Evolutionary conservation across 2,329 filamentous ascomycete species (phyloP).

Genomic region (Diaporthe sp.): DNA sequence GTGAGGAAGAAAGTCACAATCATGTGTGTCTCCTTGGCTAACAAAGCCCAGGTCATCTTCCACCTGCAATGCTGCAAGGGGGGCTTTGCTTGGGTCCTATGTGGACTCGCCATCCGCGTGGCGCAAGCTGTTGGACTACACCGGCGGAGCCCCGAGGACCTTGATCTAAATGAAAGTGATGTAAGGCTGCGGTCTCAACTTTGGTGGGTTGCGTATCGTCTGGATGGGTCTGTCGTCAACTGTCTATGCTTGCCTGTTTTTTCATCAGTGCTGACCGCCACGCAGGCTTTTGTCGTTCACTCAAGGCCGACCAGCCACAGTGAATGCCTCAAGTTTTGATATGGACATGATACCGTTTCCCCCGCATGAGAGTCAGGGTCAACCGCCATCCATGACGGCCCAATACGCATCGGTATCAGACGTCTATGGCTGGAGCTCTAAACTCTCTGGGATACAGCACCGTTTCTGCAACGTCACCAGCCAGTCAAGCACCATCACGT

Average conservation of each 20-base stretch:
- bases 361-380: not conserved
- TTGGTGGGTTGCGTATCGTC: not conserved
- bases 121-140: not conserved
- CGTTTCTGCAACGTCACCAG: not conserved
- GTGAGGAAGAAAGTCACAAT: not conserved
- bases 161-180: not conserved
- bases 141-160: not conserved
- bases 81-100: not conserved
- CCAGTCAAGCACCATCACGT: not conserved
- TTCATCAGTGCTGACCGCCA: not conserved
- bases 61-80: not conserved
- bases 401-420: not conserved
- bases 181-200: not conserved
- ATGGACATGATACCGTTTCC: not conserved
- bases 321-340: not conserved
- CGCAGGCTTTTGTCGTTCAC: not conserved
- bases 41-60: not conserved
- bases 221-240: not conserved
- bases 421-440: not conserved
- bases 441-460: not conserved
- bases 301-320: not conserved
- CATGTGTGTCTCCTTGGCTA: not conserved
- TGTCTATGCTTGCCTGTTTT: rapidly evolving
- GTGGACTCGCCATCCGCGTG: not conserved
- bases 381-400: too few relatives aligned